Evolutionary conservation across 2,329 filamentous ascomycete species (phyloP).

Genomic region (Hypoxylon sp.): DNA sequence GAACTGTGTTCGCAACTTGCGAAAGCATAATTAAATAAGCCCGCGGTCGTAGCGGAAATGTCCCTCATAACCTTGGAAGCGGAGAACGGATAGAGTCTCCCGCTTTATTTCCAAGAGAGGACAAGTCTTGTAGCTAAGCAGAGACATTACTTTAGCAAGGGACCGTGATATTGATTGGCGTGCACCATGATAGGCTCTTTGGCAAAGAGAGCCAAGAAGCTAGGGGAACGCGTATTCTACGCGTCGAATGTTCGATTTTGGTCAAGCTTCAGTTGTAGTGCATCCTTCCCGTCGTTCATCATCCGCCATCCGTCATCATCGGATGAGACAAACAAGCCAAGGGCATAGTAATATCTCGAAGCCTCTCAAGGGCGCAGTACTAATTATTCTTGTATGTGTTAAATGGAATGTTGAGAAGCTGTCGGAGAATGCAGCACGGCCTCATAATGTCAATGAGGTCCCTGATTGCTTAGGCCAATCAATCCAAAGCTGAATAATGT

Average conservation of each 20-base stretch:
- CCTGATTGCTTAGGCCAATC: neutral
- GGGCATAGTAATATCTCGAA: conserved; percentile 7
- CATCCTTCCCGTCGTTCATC: conserved; percentile 17
- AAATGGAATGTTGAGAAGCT: neutral
- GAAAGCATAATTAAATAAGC: conserved; percentile 12
- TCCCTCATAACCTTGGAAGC: conserved; percentile 23
- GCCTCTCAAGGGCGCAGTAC: neutral
- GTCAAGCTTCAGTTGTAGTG: conserved; percentile 20
- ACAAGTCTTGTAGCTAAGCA: conserved; percentile 29
- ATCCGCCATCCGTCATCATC: neutral
- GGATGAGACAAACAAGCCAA: neutral
- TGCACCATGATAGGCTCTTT: conserved; percentile 33
- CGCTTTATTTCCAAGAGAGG: conserved; percentile 38
- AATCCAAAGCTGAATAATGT: conserved; percentile 18
- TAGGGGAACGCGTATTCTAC: conserved; percentile 35
- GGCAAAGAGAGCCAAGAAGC: conserved; percentile 28
- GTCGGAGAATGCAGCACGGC: conserved; percentile 5
- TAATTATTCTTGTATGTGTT: conserved; percentile 1
- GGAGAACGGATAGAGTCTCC: conserved; percentile 41
- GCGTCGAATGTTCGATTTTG: conserved; percentile 32
- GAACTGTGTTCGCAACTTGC: conserved; percentile 8
- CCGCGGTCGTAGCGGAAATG: conserved; percentile 30
- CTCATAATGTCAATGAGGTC: conserved; percentile 3
- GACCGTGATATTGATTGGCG: conserved; percentile 38
- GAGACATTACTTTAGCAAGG: conserved; percentile 23